Evolutionary conservation across 306 rosid genomes (phyloP), one percentile per base, ranked within the genome.

Genomic region (Rubus parviflorus): DNA sequence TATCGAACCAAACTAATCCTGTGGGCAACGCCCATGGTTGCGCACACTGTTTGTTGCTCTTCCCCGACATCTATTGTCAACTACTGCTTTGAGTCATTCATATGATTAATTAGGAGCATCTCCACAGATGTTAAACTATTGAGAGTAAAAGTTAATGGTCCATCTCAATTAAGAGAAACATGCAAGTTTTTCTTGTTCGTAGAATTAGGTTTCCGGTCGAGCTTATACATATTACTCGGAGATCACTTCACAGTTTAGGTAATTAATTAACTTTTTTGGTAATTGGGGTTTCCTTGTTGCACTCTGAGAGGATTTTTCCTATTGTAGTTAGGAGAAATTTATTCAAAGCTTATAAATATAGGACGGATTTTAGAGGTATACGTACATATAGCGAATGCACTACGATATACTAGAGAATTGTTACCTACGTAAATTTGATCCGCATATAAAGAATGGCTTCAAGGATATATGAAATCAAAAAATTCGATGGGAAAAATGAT

Each of bases 41-140:
- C n/a, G 52, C 81, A 73, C 75, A 81, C 47, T 2, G 78, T 77
- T 65, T 81, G 5, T 65, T n/a, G 75, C 71, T 80, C 61, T 17
- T 13, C 73, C 9, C n/a, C 38, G n/a, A 9, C 46, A 4, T 54
- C 1, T 37, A 10, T 53, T 57, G 35, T 25, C 7, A 19, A 57
- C 63, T 9, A 57, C 20, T 62, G 68, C 43, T 35, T 62, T 20
- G 16, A 57, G 38, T 14, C 35, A 8, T 19, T 51, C 56, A 16
- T 14, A 51, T 51, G 7, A 51, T 51, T 15, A 16, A 4, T 6
- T 6, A 7, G 7, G 60, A 53, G 61, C 61, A 54, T 54, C 25
- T 54, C 3, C 23, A 3, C 25, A 8, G 13, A n/a, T n/a, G 11
- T 54, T 54, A 20, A 8, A 8, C 13, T 54, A 2, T 12, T 54